Base-by-base conservation (phyloP, 176 grass and related monocot genomes). In the Ensete ventricosum region DNA sequence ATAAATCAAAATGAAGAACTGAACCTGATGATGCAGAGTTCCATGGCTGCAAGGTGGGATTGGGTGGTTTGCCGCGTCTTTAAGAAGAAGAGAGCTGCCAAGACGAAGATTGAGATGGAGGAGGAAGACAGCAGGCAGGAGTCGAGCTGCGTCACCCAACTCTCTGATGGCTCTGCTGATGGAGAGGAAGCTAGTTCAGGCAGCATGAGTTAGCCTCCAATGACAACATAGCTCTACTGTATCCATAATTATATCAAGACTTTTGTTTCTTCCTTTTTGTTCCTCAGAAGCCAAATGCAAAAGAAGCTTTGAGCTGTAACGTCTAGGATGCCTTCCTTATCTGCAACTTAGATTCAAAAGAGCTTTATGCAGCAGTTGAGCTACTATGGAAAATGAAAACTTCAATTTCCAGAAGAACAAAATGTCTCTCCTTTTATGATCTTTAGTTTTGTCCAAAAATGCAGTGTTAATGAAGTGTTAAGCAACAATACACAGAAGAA, bases 61-160 rank as follows among this genome's bases (percentile, higher is more conserved):
- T 96, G 88, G 85, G 83, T 88, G 14, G 88, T 88, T 20, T 88
- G 88, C 83, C 76, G 86, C 64, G 64, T 96, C 57, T 91, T 76
- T 25, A 64, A 78, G 69, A 91, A 86, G 81, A 80, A 71, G 60
- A 59, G 73, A 34, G 23, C 76, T 64, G 55, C 60, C 57, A 16
- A 60, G 1, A 20, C 14, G 26, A 16, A 58, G 14, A 2, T 7
- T n/a, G 57, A 19, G 57, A 4, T 60, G 14, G 57, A 20, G n/a
- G 17, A 60, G 9, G 57, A 60, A 21, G 57, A 59, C 16, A 20
- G 1, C 17, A 60, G 57, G 57, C 57, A 60, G 9, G 65, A 43
- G 1, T 17, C 57, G 57, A 62, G 57, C 57, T 62, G 57, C 57
- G 57, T 62, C 57, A 62, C 57, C 17, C 2, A 21, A 7, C 6